Evolutionary conservation across 78 protist genomes (phyloP).

Genomic region (Dictyostelium purpureum): DNA sequence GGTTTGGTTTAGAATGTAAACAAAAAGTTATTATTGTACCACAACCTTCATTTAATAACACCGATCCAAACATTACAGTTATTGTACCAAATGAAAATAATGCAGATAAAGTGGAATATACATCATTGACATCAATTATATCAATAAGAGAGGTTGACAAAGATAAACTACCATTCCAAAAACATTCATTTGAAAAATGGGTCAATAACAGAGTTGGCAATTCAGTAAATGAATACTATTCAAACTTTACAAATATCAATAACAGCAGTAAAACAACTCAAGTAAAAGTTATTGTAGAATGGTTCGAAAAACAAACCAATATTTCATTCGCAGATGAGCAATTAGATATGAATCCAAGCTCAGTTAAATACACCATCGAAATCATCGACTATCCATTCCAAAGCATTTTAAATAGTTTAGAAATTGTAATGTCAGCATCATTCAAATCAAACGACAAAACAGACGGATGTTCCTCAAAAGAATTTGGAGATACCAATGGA

Average conservation of each 20-base stretch:
- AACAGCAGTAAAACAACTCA: neutral
- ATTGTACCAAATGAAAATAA: neutral
- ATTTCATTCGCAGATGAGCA: neutral
- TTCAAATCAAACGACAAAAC: neutral
- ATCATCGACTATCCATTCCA: neutral
- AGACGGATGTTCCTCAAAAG: neutral
- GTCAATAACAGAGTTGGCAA: neutral
- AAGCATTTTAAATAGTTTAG: neutral
- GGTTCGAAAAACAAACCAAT: neutral
- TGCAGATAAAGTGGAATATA: neutral
- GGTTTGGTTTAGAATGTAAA: neutral
- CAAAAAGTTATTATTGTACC: neutral
- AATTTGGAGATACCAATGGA: neutral
- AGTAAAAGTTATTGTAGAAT: neutral
- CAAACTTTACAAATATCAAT: neutral
- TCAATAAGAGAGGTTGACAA: neutral
- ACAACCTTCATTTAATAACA: neutral
- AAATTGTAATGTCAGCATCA: conserved; percentile 1
- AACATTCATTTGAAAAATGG: neutral
- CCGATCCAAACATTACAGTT: neutral
- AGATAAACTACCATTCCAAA: neutral
- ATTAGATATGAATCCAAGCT: neutral
- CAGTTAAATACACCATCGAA: conserved; percentile 9
- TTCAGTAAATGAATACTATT: neutral
- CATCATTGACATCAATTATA: neutral